Percentiles rank a stretch among this genome's conserved stretches.
phyloP scores from a whole-genome alignment of 495 filamentous ascomycete species.

The Lasiosphaeria ovina region DNA sequence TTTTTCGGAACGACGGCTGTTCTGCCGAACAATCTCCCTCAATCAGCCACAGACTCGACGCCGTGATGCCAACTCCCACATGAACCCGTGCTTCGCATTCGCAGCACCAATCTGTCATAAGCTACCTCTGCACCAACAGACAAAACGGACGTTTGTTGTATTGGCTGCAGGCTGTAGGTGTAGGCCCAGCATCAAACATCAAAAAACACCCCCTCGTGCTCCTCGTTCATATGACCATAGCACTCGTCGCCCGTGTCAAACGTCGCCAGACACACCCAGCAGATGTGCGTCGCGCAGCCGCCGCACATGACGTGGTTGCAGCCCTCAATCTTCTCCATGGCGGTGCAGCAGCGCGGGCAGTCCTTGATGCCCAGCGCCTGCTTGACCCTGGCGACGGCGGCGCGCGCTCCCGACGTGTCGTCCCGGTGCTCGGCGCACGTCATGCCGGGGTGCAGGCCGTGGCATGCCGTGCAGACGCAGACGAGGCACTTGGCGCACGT shows the following conservation, averaged over 20 bases:
- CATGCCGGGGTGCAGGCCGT: conserved; percentile 33
- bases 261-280: conserved; percentile 27
- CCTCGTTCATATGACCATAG: conserved; percentile 16
- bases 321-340: conserved; percentile 26
- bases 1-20: too few species aligned
- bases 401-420: conserved; percentile 26
- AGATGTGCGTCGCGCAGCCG: conserved; percentile 28
- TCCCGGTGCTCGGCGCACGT: conserved; percentile 39
- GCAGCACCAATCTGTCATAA: too few species aligned
- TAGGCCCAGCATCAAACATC: too few species aligned
- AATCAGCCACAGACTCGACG: too few species aligned
- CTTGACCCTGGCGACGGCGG: conserved; percentile 29
- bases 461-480: conserved; percentile 39
- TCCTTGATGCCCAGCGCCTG: conserved; percentile 29
- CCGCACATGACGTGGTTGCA: conserved; percentile 30
- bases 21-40: too few species aligned
- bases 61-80: too few species aligned
- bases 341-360: conserved; percentile 22
- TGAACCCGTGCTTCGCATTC: too few species aligned
- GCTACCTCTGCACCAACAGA: too few species aligned
- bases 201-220: conserved; percentile 15
- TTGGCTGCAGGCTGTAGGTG: too few species aligned
- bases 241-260: conserved; percentile 14
- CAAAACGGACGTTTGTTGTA: too few species aligned
- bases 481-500: conserved; percentile 39